A percentile compares a stretch with the other conserved stretches of the same genome.
phyloP scores from a whole-genome alignment of 1,284 basidiomycete genomes.

The Ustilago loliicola region DNA sequence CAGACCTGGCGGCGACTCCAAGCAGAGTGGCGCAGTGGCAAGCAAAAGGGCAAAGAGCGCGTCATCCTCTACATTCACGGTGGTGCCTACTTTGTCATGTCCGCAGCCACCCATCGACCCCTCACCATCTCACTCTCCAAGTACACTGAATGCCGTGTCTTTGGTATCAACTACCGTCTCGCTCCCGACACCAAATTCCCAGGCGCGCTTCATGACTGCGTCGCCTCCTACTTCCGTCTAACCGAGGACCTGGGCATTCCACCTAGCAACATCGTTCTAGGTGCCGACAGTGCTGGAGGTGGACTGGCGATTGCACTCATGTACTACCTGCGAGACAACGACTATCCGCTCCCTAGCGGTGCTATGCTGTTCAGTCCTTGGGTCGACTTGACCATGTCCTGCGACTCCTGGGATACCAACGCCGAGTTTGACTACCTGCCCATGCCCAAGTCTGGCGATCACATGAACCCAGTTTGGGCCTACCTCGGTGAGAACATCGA shows the following conservation, averaged over 20 bases:
- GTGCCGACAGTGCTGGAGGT: constrained; percentile 90
- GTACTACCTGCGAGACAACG: constrained; percentile 81
- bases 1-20: constrained; percentile 90
- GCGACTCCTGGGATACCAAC: constrained; percentile 97
- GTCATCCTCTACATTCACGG: constrained; percentile 95
- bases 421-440: constrained; percentile 74
- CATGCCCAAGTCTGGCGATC: constrained; percentile 78
- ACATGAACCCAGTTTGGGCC: constrained; percentile 91
- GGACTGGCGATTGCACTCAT: constrained; percentile 86
- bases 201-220: constrained; percentile 90
- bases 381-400: constrained; percentile 89
- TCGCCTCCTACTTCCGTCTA: constrained; percentile 87
- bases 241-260: constrained; percentile 90
- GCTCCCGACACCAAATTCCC: constrained; percentile 96
- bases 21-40: constrained; percentile 77
- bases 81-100: constrained; percentile 95
- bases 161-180: constrained; percentile 95
- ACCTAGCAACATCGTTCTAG: constrained; percentile 77
- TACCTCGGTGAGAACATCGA: constrained; percentile 88
- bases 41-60: constrained; percentile 76
- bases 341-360: constrained; percentile 64
- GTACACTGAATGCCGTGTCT: constrained; percentile 90
- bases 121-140: constrained; percentile 93
- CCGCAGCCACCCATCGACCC: constrained; percentile 90
- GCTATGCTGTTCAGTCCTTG: constrained; percentile 69